Evolutionary conservation across 2,329 filamentous ascomycete species (phyloP).

Genomic region (Aspergillus phoenicis): DNA sequence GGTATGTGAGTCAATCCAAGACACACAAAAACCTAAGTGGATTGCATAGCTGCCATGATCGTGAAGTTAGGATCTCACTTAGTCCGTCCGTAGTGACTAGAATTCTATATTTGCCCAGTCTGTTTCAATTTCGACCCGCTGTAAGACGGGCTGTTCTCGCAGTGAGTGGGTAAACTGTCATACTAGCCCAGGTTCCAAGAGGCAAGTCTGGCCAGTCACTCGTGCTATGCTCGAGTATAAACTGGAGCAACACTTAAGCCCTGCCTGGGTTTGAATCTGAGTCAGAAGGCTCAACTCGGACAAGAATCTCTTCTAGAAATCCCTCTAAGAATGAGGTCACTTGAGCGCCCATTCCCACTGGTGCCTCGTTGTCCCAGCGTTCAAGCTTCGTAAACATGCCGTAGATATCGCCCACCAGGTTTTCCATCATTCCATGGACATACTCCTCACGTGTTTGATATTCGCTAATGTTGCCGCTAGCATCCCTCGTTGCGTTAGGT

Average conservation of each 20-base stretch:
- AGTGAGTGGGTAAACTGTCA: not conserved
- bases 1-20: not conserved
- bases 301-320: slow-evolving; percentile 88
- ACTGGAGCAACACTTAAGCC: not conserved
- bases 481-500: slow-evolving; percentile 46
- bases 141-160: not conserved
- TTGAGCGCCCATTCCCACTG: slow-evolving; percentile 91
- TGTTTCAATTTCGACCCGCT: not conserved
- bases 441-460: slow-evolving; percentile 68
- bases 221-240: not conserved
- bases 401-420: slow-evolving; percentile 78
- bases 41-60: not conserved
- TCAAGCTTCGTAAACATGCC: slow-evolving; percentile 89
- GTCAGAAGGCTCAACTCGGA: slow-evolving; percentile 78
- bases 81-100: not conserved
- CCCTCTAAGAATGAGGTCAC: slow-evolving; percentile 89
- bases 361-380: slow-evolving; percentile 78
- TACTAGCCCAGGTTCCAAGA: not conserved
- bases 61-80: not conserved
- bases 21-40: not conserved
- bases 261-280: slow-evolving; percentile 14
- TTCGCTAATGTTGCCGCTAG: slow-evolving; percentile 54
- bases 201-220: not conserved
- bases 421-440: slow-evolving; percentile 79
- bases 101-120: not conserved